These are phyloP conservation scores for Fusarium virguliforme DNA, from an alignment of 2,329 filamentous ascomycete species.

Conservation along the genomic window DNA sequence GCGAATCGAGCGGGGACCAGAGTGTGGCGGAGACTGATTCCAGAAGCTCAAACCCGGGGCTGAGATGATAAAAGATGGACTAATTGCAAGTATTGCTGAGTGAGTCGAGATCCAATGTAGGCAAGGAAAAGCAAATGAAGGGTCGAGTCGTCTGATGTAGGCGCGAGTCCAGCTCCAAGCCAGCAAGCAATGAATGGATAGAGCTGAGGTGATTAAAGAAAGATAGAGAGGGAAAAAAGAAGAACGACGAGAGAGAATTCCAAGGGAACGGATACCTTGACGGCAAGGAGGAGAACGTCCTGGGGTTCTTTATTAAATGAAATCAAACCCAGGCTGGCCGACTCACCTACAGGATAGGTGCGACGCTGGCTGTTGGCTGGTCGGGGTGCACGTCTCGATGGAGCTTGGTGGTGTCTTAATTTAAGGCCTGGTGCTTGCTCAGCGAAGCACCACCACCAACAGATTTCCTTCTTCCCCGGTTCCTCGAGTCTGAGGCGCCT, in stretches of 20 bases:
- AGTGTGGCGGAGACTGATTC: constrained; percentile 33
- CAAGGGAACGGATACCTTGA: constrained; percentile 40
- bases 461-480: constrained; percentile 38
- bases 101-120: not conserved
- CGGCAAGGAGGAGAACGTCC: constrained; percentile 30
- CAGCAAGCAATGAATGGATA: constrained; percentile 37
- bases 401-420: constrained; percentile 43
- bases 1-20: constrained; percentile 14
- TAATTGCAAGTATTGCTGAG: constrained; percentile 14
- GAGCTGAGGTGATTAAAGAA: constrained; percentile 17
- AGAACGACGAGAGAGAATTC: constrained; percentile 20
- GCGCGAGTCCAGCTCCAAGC: constrained; percentile 45
- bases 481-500: constrained; percentile 43
- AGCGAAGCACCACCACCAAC: constrained; percentile 38
- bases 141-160: constrained; percentile 30
- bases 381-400: constrained; percentile 18
- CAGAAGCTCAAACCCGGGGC: constrained; percentile 27
- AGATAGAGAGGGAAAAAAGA: constrained; percentile 9
- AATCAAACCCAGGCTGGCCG: not conserved
- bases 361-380: constrained; percentile 41
- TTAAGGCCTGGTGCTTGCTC: constrained; percentile 45
- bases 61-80: constrained; percentile 18
- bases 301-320: constrained; percentile 42
- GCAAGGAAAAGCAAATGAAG: constrained; percentile 25
- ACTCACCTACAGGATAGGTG: constrained; percentile 21